Evolutionary conservation across 2,329 filamentous ascomycete genomes (phyloP).

Genomic region (Diaporthe caulivora): DNA sequence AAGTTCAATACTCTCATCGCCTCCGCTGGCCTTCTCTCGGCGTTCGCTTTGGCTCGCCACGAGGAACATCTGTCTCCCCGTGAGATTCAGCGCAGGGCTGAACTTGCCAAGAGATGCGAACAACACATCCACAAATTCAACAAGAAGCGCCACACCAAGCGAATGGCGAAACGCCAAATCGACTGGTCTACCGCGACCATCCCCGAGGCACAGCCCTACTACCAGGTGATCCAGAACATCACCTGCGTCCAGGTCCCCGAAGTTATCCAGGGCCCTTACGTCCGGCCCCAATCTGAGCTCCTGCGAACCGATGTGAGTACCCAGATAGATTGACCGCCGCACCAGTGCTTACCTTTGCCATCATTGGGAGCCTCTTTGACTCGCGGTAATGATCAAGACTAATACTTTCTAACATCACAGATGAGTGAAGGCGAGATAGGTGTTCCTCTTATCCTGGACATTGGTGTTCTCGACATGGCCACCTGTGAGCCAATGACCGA

Average conservation of each 20-base stretch:
- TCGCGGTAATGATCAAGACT: not conserved
- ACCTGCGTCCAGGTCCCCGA: constrained; percentile 33
- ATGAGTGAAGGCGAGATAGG: constrained; percentile 33
- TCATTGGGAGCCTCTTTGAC: too few relatives aligned
- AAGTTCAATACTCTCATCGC: constrained; percentile 12
- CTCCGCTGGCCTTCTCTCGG: constrained; percentile 27
- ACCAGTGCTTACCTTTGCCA: too few relatives aligned
- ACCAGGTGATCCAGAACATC: constrained; percentile 29
- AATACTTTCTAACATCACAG: not conserved
- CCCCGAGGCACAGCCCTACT: constrained; percentile 29
- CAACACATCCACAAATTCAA: constrained; percentile 5
- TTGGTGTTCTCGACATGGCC: constrained; percentile 33
- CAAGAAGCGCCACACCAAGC: constrained; percentile 32
- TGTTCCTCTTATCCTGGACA: constrained; percentile 28
- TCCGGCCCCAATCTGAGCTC: constrained; percentile 32
- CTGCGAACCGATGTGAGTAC: constrained; percentile 38
- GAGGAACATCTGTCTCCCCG: constrained; percentile 10
- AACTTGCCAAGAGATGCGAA: constrained; percentile 30
- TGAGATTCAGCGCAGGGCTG: constrained; percentile 21
- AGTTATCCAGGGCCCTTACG: constrained; percentile 30
- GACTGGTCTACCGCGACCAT: constrained; percentile 13
- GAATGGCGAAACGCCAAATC: constrained; percentile 22
- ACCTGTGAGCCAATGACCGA: constrained; percentile 33
- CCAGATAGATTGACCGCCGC: too few relatives aligned
- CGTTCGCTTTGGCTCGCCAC: constrained; percentile 12